Conservation (phyloP, 2,329 filamentous ascomycete species). For the Neonectria sp. region DNA sequence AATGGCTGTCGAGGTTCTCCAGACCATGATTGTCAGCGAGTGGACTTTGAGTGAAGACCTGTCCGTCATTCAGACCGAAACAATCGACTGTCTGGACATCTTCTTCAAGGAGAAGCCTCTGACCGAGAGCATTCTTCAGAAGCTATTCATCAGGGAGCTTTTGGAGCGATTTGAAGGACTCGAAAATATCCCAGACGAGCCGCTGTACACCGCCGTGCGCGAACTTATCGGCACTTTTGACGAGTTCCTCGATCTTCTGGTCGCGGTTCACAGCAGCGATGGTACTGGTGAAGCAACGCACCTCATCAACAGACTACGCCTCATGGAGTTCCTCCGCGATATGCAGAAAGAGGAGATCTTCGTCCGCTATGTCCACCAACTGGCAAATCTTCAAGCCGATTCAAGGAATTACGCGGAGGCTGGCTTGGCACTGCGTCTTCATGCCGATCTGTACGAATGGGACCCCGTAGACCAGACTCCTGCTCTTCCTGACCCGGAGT, state of each 20-base stretch:
- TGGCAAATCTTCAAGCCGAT: constrained; percentile 83
- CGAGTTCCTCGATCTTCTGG: constrained; percentile 90
- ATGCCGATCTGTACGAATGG: constrained; percentile 95
- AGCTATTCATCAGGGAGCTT: constrained; percentile 91
- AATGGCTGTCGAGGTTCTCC: constrained; percentile 93
- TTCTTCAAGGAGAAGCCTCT: constrained; percentile 92
- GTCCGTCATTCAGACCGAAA: constrained; percentile 92
- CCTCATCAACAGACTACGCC: constrained; percentile 87
- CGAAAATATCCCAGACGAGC: constrained; percentile 76
- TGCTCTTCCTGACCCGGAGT: constrained; percentile 79
- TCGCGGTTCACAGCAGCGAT: constrained; percentile 88
- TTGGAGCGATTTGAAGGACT: constrained; percentile 84
- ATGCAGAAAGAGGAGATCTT: constrained; percentile 99
- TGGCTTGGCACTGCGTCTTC: constrained; percentile 88
- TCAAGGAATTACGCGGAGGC: constrained; percentile 88
- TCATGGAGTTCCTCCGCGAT: constrained; percentile 97
- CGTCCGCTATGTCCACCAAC: constrained; percentile 93
- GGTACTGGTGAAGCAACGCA: constrained; percentile 81
- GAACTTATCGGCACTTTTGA: constrained; percentile 88
- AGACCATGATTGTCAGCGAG: constrained; percentile 98
- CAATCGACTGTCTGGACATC: constrained; percentile 92
- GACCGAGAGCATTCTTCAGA: constrained; percentile 91
- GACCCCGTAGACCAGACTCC: constrained; percentile 78
- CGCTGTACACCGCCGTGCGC: constrained; percentile 81
- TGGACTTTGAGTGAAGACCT: constrained; percentile 97